Evolutionary conservation across 768 basidiomycete genomes (phyloP), one percentile per base, ranked within the genome.

Genomic region (Boletus speciosus): DNA sequence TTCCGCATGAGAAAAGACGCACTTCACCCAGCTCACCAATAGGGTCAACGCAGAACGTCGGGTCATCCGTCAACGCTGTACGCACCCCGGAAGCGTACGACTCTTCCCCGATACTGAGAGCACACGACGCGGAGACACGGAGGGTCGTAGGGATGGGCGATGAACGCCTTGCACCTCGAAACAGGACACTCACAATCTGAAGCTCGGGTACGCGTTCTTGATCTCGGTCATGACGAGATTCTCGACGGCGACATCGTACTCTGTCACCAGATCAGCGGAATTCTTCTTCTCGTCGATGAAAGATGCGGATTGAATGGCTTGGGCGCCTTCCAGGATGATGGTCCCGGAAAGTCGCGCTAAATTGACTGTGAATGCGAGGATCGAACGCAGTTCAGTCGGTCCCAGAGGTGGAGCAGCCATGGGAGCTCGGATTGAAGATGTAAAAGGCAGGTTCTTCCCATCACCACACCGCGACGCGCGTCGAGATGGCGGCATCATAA

Each of bases 41-140:
- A 32, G 95, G 95, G 71, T 97, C 95, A 35, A 95, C 90, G 64
- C 96, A 97, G 73, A 90, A 99, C 0, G 96, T 98, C 6, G 95
- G 93, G 36, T 84, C 84, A 58, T 96, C 90, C 6, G 90, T 92
- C 59, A 96, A 71, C 11, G 82, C 76, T 15, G 78, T 74, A 41
- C 83, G 78, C 48, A 77, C 68, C 12, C 90, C 90, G 3, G 86
- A 83, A 8, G 90, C 84, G 64, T 90, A 93, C 3, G 89, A 89
- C 74, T 98, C 96, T 69, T 99, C 96, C 49, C 95, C 94, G 54
- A 98, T 90, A 67, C 91, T 93, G 57, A 29, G 23, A 54, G 19
- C 32, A 27, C 32, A 14, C n/a, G 4, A 36, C 29, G 42, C 27
- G 25, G 16, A 27, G 32, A 25, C 25, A 14, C 23, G 21, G 37